phyloP scores from a whole-genome alignment of 495 filamentous ascomycete genomes.

The Articulospora tetracladia region DNA sequence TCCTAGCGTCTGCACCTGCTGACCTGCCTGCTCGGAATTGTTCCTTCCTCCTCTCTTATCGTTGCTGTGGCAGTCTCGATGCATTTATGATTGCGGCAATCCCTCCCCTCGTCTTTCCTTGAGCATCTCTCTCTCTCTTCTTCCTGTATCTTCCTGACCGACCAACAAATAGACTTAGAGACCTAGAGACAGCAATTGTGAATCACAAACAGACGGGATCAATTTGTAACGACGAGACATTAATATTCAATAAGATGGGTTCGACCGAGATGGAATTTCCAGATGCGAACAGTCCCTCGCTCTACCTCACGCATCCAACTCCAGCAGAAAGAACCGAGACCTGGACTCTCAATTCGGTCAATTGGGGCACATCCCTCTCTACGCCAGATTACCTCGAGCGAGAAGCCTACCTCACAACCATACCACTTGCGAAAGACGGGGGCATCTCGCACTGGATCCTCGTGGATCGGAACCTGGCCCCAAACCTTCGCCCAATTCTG shows the following conservation, averaged over 20 bases:
- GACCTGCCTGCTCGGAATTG: constrained; percentile 5
- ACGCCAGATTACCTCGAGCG: constrained; percentile 70
- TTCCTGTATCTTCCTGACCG: background rate
- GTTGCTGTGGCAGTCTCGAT: background rate
- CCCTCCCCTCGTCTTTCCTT: background rate
- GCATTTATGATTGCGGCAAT: background rate
- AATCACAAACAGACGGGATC: too few species aligned
- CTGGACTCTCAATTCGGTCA: constrained; percentile 62
- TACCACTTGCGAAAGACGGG: constrained; percentile 64
- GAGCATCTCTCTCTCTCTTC: background rate
- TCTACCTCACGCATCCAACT: constrained; percentile 67
- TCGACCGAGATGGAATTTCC: constrained; percentile 39
- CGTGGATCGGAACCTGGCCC: constrained; percentile 48
- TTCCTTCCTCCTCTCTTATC: background rate
- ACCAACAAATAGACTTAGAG: background rate
- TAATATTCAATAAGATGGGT: background rate
- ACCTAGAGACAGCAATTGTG: background rate
- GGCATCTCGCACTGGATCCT: constrained; percentile 84
- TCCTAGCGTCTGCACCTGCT: constrained; percentile 3
- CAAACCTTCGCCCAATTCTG: constrained; percentile 58
- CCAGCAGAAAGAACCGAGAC: constrained; percentile 56
- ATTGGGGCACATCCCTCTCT: constrained; percentile 68
- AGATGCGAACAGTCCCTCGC: constrained; percentile 49
- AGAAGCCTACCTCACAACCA: constrained; percentile 66
- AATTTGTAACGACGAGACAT: too few species aligned